Percentiles rank a stretch among this genome's conserved stretches.
These are phyloP conservation scores for Cnidoscolus chayamansa DNA, from an alignment of 441 rosid species.

Conservation along the genomic window DNA sequence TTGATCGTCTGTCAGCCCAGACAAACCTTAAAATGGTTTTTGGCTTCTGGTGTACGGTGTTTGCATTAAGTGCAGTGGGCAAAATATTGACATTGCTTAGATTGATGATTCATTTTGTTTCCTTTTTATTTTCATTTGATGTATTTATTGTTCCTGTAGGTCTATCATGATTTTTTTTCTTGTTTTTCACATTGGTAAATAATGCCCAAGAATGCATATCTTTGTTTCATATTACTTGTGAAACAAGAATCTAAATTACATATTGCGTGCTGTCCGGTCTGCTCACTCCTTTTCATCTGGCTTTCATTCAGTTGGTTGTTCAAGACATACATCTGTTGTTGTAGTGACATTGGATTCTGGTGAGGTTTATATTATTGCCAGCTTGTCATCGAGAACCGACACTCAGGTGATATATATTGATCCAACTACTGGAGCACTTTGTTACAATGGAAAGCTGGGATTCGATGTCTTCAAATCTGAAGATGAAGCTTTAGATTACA, in stretches of 20 bases:
- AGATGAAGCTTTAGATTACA: constrained; percentile 69
- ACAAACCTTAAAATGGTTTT: neutral
- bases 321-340: constrained; percentile 61
- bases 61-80: neutral
- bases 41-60: neutral
- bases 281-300: neutral
- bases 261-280: neutral
- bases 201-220: neutral
- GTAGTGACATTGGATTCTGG: constrained; percentile 63
- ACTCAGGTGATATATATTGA: constrained; percentile 87
- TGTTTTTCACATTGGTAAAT: neutral
- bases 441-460: constrained; percentile 64
- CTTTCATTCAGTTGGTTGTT: constrained; percentile 50
- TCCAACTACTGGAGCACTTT: constrained; percentile 76
- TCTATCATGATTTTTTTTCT: neutral
- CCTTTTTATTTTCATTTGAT: neutral
- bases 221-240: neutral
- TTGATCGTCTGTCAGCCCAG: too few species aligned
- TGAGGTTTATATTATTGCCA: constrained; percentile 72
- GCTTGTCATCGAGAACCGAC: constrained; percentile 55
- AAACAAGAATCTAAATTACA: neutral
- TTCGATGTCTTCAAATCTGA: constrained; percentile 67
- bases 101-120: neutral
- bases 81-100: neutral
- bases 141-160: neutral